Evolutionary conservation across 73 alveolate genomes (phyloP).

Genomic region (Vitrella brassicaformis): DNA sequence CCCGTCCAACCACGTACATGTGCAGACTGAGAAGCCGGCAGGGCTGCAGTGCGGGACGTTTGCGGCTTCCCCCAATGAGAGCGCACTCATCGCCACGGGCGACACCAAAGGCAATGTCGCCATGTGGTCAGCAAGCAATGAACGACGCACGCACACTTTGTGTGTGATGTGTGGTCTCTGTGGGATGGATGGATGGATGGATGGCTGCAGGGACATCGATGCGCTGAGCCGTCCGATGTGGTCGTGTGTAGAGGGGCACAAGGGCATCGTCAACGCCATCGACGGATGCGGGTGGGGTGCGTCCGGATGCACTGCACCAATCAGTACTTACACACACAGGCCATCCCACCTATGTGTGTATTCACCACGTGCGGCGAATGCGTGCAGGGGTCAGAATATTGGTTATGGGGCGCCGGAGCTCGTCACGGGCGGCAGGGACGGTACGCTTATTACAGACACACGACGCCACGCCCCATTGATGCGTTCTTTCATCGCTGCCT

Average conservation of each 20-base stretch:
- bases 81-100: constrained; percentile 80
- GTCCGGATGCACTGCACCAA: background rate
- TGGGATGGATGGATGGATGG: too few relatives aligned
- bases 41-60: constrained; percentile 87
- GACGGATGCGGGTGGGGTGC: constrained; percentile 81
- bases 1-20: constrained; percentile 18
- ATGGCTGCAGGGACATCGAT: background rate
- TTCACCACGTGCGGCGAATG: background rate
- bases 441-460: constrained; percentile 22
- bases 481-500: background rate
- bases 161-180: background rate
- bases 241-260: constrained; percentile 83
- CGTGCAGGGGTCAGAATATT: constrained; percentile 1
- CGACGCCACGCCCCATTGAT: background rate
- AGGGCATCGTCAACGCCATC: constrained; percentile 78
- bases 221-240: background rate
- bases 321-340: background rate
- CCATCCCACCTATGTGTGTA: background rate
- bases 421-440: constrained; percentile 97
- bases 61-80: constrained; percentile 70
- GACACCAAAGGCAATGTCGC: constrained; percentile 88
- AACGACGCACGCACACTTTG: background rate
- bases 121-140: constrained; percentile 21
- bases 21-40: constrained; percentile 55
- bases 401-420: constrained; percentile 94